These are phyloP conservation scores for Chalaropsis thielavioides DNA, from an alignment of 2,329 filamentous ascomycete species.

Conservation along the genomic window DNA sequence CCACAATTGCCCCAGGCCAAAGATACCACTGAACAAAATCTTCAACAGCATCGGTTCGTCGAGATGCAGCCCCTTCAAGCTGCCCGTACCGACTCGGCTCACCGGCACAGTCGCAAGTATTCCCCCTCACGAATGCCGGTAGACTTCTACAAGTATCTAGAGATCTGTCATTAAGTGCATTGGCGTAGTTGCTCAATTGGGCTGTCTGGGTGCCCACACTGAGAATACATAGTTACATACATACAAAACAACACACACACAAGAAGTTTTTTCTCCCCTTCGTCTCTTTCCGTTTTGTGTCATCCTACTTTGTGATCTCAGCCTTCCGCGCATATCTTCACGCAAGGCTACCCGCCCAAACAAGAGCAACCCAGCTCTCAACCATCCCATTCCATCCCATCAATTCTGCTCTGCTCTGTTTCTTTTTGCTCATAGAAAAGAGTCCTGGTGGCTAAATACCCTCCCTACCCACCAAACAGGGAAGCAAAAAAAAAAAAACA, in stretches of 20 bases:
- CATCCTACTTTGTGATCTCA: neutral
- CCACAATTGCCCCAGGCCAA: neutral
- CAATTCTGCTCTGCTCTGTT: neutral
- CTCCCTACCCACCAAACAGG: neutral
- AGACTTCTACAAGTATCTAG: too few relatives aligned
- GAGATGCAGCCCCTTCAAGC: neutral
- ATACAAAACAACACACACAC: neutral
- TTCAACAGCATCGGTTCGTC: neutral
- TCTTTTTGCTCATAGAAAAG: neutral
- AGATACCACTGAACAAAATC: neutral
- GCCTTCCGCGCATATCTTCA: neutral
- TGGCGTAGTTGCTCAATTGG: neutral
- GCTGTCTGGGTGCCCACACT: neutral
- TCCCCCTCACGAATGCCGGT: neutral
- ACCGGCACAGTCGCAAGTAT: neutral
- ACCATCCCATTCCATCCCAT: neutral
- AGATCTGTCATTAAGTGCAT: neutral
- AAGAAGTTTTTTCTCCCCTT: conserved; percentile 7
- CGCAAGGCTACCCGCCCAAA: neutral
- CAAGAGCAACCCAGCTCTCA: conserved; percentile 3
- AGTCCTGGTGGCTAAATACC: neutral
- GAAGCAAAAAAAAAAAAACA: neutral
- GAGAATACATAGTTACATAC: conserved; percentile 4
- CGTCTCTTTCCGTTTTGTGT: neutral
- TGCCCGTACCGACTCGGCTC: neutral